These are phyloP conservation scores for Nemania abortiva DNA, from an alignment of 2,329 filamentous ascomycete genomes.

Conservation along the genomic window DNA sequence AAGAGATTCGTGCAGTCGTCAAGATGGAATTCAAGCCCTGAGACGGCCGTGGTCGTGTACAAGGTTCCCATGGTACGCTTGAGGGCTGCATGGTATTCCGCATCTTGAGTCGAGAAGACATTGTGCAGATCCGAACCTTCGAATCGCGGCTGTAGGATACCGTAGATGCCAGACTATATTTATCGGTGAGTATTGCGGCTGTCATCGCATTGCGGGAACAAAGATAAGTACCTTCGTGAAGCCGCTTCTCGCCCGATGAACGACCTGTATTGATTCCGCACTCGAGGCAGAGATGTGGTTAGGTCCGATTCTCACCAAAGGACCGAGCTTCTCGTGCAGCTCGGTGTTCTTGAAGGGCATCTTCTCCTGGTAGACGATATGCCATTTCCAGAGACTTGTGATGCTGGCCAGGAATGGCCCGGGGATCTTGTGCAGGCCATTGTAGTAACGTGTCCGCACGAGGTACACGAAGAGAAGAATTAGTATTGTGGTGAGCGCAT, in stretches of 20 bases:
- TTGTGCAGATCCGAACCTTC: constrained; percentile 32
- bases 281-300: constrained; percentile 38
- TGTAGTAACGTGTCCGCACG: constrained; percentile 27
- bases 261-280: constrained; percentile 26
- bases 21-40: constrained; percentile 27
- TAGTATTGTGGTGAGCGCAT: not conserved
- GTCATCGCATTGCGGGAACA: not conserved
- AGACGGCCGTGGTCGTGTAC: constrained; percentile 34
- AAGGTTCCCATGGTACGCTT: constrained; percentile 34
- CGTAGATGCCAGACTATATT: constrained; percentile 32
- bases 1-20: constrained; percentile 32
- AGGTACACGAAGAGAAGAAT: constrained; percentile 17
- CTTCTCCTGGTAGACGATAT: constrained; percentile 18
- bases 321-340: constrained; percentile 33
- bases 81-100: constrained; percentile 34
- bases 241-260: constrained; percentile 26
- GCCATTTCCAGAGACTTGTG: constrained; percentile 36
- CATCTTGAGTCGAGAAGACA: constrained; percentile 35
- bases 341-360: constrained; percentile 32
- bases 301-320: constrained; percentile 35
- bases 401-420: constrained; percentile 32
- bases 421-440: constrained; percentile 29
- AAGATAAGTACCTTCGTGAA: constrained; percentile 28
- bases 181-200: not conserved
- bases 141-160: constrained; percentile 30